phyloP scores from a whole-genome alignment of 2,329 filamentous ascomycete genomes.

The Scolecobasidium constrictum region DNA sequence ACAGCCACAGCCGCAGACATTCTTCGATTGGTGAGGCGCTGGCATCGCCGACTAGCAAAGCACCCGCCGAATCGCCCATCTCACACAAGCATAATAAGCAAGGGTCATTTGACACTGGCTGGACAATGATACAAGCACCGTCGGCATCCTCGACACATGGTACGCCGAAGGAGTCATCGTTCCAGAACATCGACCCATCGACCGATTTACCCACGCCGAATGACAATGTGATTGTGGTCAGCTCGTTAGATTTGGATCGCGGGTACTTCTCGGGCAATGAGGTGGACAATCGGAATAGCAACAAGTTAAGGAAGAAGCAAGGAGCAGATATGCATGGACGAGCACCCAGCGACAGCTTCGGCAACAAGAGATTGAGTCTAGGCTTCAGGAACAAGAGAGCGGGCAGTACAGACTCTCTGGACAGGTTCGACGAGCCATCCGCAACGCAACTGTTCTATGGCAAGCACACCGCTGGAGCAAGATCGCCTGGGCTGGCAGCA shows the following conservation, averaged over 20 bases:
- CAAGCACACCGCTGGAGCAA: conserved; percentile 34
- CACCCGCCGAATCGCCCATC: conserved; percentile 1
- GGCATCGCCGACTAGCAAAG: not conserved
- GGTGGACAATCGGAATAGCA: conserved; percentile 62
- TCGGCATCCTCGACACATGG: conserved; percentile 17
- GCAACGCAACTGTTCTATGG: conserved; percentile 16
- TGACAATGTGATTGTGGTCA: conserved; percentile 18
- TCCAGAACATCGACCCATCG: not conserved
- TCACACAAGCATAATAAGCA: conserved; percentile 36
- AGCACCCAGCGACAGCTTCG: conserved; percentile 49
- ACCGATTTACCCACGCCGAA: conserved; percentile 4
- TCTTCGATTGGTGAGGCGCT: conserved; percentile 64
- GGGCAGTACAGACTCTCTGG: conserved; percentile 64
- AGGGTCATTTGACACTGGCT: conserved; percentile 47
- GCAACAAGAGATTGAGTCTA: conserved; percentile 33
- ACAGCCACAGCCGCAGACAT: conserved; percentile 76
- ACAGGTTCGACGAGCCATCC: conserved; percentile 39
- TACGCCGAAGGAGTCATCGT: not conserved
- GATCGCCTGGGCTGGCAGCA: conserved; percentile 22
- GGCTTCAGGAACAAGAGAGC: conserved; percentile 37
- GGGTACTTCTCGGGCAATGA: conserved; percentile 93
- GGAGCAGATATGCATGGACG: conserved; percentile 44
- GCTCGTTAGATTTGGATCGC: conserved; percentile 57
- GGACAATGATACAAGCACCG: conserved; percentile 41
- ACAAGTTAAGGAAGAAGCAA: conserved; percentile 66